Base-by-base conservation (phyloP, 208 protist genomes). In the Trypanosoma avium region DNA sequence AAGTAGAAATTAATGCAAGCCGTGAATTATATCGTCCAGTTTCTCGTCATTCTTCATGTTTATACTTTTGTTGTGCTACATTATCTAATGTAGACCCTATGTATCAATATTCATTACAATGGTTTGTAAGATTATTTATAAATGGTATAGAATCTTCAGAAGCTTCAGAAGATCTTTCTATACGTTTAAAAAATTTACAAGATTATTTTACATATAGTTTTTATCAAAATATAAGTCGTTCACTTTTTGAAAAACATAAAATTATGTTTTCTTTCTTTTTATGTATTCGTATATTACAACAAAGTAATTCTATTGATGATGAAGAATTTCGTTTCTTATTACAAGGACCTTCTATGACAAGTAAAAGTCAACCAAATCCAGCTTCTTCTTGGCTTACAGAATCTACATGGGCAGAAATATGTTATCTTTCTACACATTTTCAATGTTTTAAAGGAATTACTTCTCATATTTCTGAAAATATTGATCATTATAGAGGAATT, bases 31-130 rank as follows among this genome's bases (percentile, higher is more conserved):
- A 99, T 86, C 84, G 89, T 24, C 88, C 94, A 13, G 97, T 99
- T 53, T 97, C 98, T 15, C 81, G 82, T 58, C 90, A 98, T 68
- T 97, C 93, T 13, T 92, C 95, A 6, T 91, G 98, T 50, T 81
- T 99, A 29, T 99, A 98, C 82, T 99, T 99, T 81, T 99, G 97
- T 83, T 97, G 97, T 75, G 90, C 97, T 21, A 98, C 97, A 17
- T 82, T 99, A 12, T 83, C 94, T 29, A 82, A 86, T 66, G 90
- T 98, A 9, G 96, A 98, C 66, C 95, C 93, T 24, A 98, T 98
- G 97, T 98, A 98, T 73, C 95, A 98, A 78, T 99, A 98, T 78
- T 98, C 97, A 30, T 82, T 98, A 29, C 87, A 94, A 67, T 99
- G 98, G 98, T 99, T 99, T 71, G 82, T 98, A 29, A 84, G 93